These are phyloP conservation scores for Hirschioporus abietinus DNA, from an alignment of 768 basidiomycete genomes.

Conservation along the genomic window DNA sequence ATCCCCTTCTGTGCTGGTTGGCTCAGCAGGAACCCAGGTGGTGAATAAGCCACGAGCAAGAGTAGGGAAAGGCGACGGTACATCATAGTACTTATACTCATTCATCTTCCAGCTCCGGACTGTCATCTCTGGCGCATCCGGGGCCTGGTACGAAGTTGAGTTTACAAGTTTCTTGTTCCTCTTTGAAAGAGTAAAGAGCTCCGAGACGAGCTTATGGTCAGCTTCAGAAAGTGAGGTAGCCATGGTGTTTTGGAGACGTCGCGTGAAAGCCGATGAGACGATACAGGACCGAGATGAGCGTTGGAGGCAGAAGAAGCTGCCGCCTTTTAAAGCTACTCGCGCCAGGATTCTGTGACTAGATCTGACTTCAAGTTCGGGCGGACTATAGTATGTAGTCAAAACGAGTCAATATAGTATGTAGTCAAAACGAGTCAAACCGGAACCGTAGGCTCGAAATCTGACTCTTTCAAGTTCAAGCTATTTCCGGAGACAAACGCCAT, in stretches of 20 bases:
- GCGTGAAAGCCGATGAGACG: not conserved
- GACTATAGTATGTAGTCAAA: not conserved
- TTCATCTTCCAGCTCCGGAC: slow-evolving; percentile 96
- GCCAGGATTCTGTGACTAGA: not conserved
- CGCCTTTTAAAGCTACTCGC: not conserved
- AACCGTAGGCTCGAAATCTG: not conserved
- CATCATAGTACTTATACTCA: slow-evolving; percentile 89
- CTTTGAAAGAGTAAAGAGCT: slow-evolving; percentile 47
- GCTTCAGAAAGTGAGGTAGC: slow-evolving; percentile 17
- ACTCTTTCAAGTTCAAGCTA: not conserved
- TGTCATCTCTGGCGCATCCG: slow-evolving; percentile 46
- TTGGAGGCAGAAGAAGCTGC: not conserved
- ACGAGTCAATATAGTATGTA: not conserved
- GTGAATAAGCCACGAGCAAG: slow-evolving; percentile 92
- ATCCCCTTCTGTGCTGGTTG: slow-evolving; percentile 16
- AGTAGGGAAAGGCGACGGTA: slow-evolving; percentile 90
- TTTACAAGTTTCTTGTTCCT: slow-evolving; percentile 61
- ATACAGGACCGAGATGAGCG: not conserved
- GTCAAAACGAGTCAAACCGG: too few species aligned
- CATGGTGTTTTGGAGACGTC: not conserved
- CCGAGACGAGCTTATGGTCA: slow-evolving; percentile 57
- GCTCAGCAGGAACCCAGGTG: slow-evolving; percentile 21
- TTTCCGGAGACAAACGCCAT: not conserved
- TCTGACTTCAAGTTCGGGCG: not conserved
- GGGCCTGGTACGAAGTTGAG: slow-evolving; percentile 49